A percentile compares a stretch with the other conserved stretches of the same genome.
Conservation (phyloP, 176 grass and related monocot genomes). For the Luzula sylvatica region DNA sequence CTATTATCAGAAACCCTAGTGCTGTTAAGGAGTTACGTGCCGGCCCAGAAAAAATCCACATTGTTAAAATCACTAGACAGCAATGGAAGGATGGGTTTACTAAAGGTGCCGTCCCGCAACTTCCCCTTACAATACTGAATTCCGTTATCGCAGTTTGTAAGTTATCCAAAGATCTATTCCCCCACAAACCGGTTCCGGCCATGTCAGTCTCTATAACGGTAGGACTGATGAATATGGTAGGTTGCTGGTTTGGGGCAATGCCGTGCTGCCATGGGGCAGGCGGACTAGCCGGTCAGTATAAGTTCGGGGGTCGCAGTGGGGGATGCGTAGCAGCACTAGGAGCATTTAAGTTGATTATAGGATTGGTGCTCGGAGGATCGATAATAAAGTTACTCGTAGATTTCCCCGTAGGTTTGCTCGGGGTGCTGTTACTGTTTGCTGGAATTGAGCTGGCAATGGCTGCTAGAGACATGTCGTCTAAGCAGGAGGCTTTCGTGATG, state of each 20-base stretch:
- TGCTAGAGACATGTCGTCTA: conserved; percentile 68
- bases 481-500: conserved; percentile 69
- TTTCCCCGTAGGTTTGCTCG: conserved; percentile 67
- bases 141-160: conserved; percentile 87
- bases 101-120: conserved; percentile 67
- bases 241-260: conserved; percentile 95
- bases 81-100: conserved; percentile 70
- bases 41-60: conserved; percentile 42
- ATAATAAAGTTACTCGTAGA: conserved; percentile 45
- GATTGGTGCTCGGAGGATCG: conserved; percentile 47
- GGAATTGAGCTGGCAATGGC: conserved; percentile 59
- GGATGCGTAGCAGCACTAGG: conserved; percentile 63
- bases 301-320: conserved; percentile 60
- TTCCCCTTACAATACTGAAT: conserved; percentile 80
- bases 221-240: conserved; percentile 78
- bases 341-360: conserved; percentile 49
- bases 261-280: conserved; percentile 87
- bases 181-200: conserved; percentile 31
- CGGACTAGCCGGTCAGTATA: conserved; percentile 78
- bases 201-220: conserved; percentile 80
- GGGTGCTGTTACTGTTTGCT: conserved; percentile 74
- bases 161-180: conserved; percentile 67
- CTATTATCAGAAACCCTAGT: conserved; percentile 46
- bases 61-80: conserved; percentile 43
- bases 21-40: conserved; percentile 40